Evolutionary conservation across 176 grass and related monocot species (phyloP).

Genomic region (Bothriochloa decipiens): DNA sequence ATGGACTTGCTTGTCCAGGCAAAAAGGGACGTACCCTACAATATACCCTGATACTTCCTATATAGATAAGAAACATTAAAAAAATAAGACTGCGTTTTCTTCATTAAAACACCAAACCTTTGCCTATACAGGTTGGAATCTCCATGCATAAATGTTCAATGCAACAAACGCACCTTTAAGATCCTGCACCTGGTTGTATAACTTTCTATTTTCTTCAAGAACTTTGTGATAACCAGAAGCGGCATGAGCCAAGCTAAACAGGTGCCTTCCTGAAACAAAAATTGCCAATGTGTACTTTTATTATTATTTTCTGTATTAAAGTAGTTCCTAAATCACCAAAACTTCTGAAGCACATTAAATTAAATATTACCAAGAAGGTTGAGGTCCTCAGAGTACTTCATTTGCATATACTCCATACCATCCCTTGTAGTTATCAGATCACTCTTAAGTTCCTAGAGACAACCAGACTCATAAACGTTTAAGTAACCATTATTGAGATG

Average conservation of each 20-base stretch:
- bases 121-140: slow-evolving; percentile 2
- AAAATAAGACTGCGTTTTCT: slow-evolving; percentile 36
- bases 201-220: slow-evolving; percentile 95
- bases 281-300: slow-evolving; percentile 36
- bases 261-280: slow-evolving; percentile 71
- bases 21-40: slow-evolving; percentile 95
- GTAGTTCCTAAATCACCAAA: slow-evolving; percentile 23
- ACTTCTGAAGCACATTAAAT: slow-evolving; percentile 10
- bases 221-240: slow-evolving; percentile 94
- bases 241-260: slow-evolving; percentile 85
- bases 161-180: slow-evolving; percentile 78
- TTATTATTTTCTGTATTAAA: slow-evolving; percentile 33
- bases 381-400: slow-evolving; percentile 78
- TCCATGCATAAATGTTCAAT: not conserved
- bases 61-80: slow-evolving; percentile 23
- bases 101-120: not conserved
- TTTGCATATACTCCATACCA: slow-evolving; percentile 89
- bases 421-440: slow-evolving; percentile 75
- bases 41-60: slow-evolving; percentile 98
- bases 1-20: slow-evolving; percentile 80
- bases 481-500: slow-evolving; percentile 15
- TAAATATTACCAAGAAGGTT: slow-evolving; percentile 74
- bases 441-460: slow-evolving; percentile 73
- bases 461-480: slow-evolving; percentile 19
- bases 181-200: slow-evolving; percentile 99